Evolutionary conservation across 257 asterid genomes (phyloP), one percentile per base, ranked within the genome.

Genomic region (Penstemon eatonii): DNA sequence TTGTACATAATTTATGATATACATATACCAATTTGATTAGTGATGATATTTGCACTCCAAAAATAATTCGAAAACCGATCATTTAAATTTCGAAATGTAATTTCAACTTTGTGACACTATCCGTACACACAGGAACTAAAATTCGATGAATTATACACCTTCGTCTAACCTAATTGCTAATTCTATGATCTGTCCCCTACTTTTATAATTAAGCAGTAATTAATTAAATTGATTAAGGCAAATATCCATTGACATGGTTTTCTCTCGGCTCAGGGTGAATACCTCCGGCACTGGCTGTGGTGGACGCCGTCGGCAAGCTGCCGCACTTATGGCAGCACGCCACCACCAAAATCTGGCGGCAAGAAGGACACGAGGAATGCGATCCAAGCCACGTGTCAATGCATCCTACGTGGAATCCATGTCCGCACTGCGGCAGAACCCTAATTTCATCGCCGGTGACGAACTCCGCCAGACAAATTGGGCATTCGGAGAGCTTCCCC

Each of bases 351-450:
- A 83, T 72, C 79, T 79, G 79, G 15, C 88, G 86, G 78, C 86
- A 83, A 9, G 84, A 80, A 7, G 88, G 88, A 13, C 88, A 83
- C 25, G 88, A 80, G 25, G 88, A 83, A 55, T 80, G 88, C 3
- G 88, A 83, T 11, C 77, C 81, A 0, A 83, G 84, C 88, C 88
- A 80, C 84, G 81, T 78, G 84, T 83, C 88, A 54, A 83, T 78
- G 75, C 88, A 83, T 1, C 56, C 73, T 5, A 83, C 84, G 71
- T 83, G 88, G 51, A 80, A 83, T 4, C 81, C 86, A 45, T 83
- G 88, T 9, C 84, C 86, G 50, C 88, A 83, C 79, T 73, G 84
- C 60, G 88, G 88, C 79, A 83, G 71, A 66, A 83, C 77, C 8
- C 88, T 81, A 70, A 83, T 69, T 63, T 83, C 88, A 38, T 83